Evolutionary conservation across 2,329 filamentous ascomycete genomes (phyloP).

Genomic region (Colletotrichum sp.): DNA sequence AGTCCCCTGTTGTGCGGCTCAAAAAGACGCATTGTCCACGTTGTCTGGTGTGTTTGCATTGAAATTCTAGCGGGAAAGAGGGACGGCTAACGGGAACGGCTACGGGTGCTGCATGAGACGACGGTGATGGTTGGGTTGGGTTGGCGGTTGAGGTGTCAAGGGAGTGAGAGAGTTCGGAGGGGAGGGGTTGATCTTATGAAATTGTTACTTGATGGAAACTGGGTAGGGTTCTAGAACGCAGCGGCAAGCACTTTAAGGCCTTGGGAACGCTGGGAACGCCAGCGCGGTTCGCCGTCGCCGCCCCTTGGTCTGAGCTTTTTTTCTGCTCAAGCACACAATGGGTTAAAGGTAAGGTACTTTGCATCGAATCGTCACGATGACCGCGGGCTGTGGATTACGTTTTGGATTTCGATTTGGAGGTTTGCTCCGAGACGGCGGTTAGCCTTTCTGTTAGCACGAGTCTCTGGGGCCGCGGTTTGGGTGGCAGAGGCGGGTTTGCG

Average conservation of each 20-base stretch:
- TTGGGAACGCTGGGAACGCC: background rate
- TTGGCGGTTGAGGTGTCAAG: background rate
- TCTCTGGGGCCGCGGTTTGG: background rate
- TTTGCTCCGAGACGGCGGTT: background rate
- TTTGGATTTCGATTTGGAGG: background rate
- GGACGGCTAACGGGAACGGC: background rate
- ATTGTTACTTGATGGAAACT: conserved; percentile 12
- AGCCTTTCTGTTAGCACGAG: background rate
- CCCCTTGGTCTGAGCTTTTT: background rate
- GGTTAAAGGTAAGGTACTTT: background rate
- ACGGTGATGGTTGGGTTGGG: background rate
- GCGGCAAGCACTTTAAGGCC: background rate
- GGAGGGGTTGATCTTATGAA: conserved; percentile 12
- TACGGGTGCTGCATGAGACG: background rate
- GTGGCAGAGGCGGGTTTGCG: background rate
- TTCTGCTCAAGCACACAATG: background rate
- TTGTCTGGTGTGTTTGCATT: background rate
- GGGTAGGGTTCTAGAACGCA: background rate
- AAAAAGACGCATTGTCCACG: background rate
- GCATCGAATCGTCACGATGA: background rate
- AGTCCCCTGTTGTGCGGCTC: background rate
- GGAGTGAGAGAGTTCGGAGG: background rate
- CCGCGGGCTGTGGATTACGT: background rate
- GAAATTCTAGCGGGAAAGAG: background rate
- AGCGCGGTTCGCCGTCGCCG: background rate